Conservation (phyloP, 1,139 yeast genomes). For the Diutina neorugosa region DNA sequence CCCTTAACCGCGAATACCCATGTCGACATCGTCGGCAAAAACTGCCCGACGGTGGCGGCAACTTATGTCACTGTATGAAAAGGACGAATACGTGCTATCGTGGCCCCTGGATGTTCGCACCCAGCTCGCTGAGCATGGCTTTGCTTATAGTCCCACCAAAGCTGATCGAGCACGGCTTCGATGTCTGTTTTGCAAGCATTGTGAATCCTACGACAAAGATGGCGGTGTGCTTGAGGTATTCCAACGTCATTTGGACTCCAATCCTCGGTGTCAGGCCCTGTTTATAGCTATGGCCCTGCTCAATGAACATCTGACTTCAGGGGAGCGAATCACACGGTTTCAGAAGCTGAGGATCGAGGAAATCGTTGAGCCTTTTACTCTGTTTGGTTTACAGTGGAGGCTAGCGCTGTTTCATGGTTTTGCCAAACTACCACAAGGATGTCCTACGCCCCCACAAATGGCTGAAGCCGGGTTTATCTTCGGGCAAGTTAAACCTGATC, state of each 20-base stretch:
- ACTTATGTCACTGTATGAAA: not conserved
- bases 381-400: not conserved
- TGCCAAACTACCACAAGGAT: not conserved
- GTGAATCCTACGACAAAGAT: not conserved
- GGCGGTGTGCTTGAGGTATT: not conserved
- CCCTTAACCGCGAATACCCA: not conserved
- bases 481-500: slow-evolving; percentile 38
- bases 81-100: not conserved
- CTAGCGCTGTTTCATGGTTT: not conserved
- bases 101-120: not conserved
- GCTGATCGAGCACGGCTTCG: not conserved
- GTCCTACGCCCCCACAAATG: slow-evolving; percentile 19
- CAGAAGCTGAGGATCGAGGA: not conserved
- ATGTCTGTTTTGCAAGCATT: not conserved
- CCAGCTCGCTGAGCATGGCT: not conserved
- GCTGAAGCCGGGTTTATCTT: slow-evolving; percentile 46
- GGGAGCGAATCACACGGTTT: not conserved
- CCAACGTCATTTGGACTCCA: not conserved
- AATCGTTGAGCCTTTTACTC: not conserved
- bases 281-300: not conserved
- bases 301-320: not conserved
- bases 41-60: not conserved
- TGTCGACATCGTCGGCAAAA: not conserved
- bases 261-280: not conserved
- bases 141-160: not conserved